Percentiles rank a stretch among this genome's conserved stretches.
phyloP scores from a whole-genome alignment of 768 basidiomycete genomes.

The Scleroderma citrinum region DNA sequence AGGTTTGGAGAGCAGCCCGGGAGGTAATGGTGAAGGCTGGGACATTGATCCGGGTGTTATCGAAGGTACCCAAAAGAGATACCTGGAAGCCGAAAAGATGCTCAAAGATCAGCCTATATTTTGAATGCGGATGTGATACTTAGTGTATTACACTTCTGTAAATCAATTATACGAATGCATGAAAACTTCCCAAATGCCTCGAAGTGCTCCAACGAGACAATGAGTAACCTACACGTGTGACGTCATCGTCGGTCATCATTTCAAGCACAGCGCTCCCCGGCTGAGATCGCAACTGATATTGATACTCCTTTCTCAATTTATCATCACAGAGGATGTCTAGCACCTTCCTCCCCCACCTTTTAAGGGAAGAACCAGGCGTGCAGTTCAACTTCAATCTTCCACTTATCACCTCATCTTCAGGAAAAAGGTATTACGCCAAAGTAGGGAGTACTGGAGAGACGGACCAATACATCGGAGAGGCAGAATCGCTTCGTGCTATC shows the following conservation, averaged over 20 bases:
- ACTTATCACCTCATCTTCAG: constrained; percentile 49
- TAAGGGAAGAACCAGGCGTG: constrained; percentile 43
- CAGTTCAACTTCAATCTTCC: constrained; percentile 44
- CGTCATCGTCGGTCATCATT: too few relatives aligned
- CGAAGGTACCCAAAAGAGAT: constrained; percentile 68
- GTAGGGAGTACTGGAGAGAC: constrained; percentile 42
- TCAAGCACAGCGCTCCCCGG: too few relatives aligned
- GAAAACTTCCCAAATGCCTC: too few relatives aligned
- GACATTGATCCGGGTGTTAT: constrained; percentile 71
- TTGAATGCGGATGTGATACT: too few relatives aligned
- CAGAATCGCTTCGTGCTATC: constrained; percentile 61
- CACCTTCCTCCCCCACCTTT: constrained; percentile 39
- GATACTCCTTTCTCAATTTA: too few relatives aligned
- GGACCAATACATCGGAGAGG: constrained; percentile 68
- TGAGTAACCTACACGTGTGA: too few relatives aligned
- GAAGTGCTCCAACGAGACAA: too few relatives aligned
- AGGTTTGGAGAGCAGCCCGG: constrained; percentile 70
- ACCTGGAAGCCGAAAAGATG: constrained; percentile 67
- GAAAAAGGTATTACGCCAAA: constrained; percentile 59
- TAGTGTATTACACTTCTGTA: too few relatives aligned
- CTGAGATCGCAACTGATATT: too few relatives aligned
- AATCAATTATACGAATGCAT: too few relatives aligned
- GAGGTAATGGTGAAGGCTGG: constrained; percentile 71
- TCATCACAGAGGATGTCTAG: background rate
- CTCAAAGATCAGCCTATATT: too few relatives aligned